A percentile compares a stretch with the other conserved stretches of the same genome.
phyloP scores from a whole-genome alignment of 495 filamentous ascomycete genomes.

The Amphirosellinia nigrospora region DNA sequence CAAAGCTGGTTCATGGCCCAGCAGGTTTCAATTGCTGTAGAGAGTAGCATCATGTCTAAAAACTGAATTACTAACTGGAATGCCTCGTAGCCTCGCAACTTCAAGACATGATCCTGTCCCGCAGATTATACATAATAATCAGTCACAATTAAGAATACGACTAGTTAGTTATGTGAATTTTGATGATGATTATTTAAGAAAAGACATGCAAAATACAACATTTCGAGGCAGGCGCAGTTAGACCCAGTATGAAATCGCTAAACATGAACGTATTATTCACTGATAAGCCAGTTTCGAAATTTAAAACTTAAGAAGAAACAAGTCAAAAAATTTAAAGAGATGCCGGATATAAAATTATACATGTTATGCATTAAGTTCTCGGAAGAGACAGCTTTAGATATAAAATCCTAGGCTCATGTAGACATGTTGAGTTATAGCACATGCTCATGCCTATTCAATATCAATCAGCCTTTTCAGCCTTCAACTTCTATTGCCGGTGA shows the following conservation, averaged over 20 bases:
- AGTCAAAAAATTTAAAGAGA: too few species aligned
- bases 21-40: too few species aligned
- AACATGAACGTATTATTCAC: background rate
- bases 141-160: background rate
- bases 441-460: too few species aligned
- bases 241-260: background rate
- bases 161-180: background rate
- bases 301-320: too few species aligned
- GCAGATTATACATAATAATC: background rate
- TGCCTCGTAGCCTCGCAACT: too few species aligned
- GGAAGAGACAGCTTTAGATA: background rate
- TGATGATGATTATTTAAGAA: background rate
- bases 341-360: background rate
- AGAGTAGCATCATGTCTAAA: background rate
- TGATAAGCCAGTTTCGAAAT: background rate
- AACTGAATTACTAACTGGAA: background rate
- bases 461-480: too few species aligned
- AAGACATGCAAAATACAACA: background rate
- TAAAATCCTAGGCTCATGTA: too few species aligned
- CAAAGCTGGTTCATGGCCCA: background rate
- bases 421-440: too few species aligned
- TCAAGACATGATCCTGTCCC: too few species aligned
- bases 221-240: background rate
- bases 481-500: too few species aligned
- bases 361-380: background rate